Base-by-base conservation (phyloP, 371 early-diverging fungal species). In the Entomophthora muscae region DNA sequence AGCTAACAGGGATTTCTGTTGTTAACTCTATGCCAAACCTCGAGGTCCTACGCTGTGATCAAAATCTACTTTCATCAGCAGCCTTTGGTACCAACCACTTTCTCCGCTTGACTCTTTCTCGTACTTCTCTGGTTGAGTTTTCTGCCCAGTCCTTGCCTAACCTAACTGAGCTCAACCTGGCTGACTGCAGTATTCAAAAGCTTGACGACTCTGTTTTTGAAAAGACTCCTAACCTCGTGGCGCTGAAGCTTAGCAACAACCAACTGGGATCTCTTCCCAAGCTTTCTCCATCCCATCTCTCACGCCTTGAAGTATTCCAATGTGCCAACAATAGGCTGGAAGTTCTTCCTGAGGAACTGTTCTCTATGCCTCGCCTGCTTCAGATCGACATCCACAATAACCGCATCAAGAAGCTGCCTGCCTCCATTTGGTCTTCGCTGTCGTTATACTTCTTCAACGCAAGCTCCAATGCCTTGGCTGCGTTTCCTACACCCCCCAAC, bases 401-500 rank as follows among this genome's bases (percentile, higher is more conserved):
- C 71, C 77, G 82, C 61, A 68, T 95, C 30, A 78, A 78, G 55
- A 69, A 77, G 52, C 69, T 95, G 0, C 91, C 93, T 1, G 75
- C 79, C 7, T 87, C 88, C 51, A 88, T 95, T n/a, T 93, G 93
- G 94, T 69, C 78, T 51, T 87, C 88, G 71, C 72, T 81, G 12
- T 74, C 74, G n/a, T 77, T 95, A 23, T 70, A 73, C 56, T 61
- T 70, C 3, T 69, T 90, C 22, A 92, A 90, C 56, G 76, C 81
- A 24, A 89, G 85, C 1, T 86, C 86, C 23, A 95, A 95, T 65
- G 61, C 83, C n/a, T 70, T 95, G 13, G 81, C 78, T 51, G 65
- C 70, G 27, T 87, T 89, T 68, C 67, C n/a, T n/a, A n/a, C n/a
- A n/a, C n/a, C n/a, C n/a, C n/a, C 64, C 59, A 55, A 29, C 53